Base-by-base conservation (phyloP, 169 alveolate species). In the Eimeria acervulina region DNA sequence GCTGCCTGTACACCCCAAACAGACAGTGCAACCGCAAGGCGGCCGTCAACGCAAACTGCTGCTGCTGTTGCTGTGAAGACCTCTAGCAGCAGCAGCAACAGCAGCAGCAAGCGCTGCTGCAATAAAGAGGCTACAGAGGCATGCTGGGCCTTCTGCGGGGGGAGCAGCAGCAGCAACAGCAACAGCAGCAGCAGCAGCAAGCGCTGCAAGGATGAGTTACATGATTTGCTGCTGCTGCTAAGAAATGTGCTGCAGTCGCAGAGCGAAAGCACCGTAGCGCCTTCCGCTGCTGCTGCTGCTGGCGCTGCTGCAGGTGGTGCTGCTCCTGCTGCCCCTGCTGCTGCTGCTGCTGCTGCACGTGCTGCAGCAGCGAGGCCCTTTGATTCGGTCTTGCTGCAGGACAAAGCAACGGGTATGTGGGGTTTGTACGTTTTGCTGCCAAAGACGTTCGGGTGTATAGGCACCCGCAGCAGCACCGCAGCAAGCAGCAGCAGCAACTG, bases 121-220 rank as follows among this genome's bases (percentile, higher is more conserved):
- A 47, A 12, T 5, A 47, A 72, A 28, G 47, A 15, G 28, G 76
- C 76, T 8, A 19, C 76, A 63, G 76, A 6, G 15, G 76, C 76
- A 63, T 8, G 28, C n/a, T 8, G 40, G 28, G 28, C 76, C 36
- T 5, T 5, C 83, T 17, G 40, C 83, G 28, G 83, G 44, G 28
- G 21, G 44, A 36, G 83, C 40, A 72, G 83, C 83, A 31, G 83
- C 83, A 72, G 47, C 40, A n/a, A 72, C 63, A 78, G 55, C 88
- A 78, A 61, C 88, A 78, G 61, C 88, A 78, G 88, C 55, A 47
- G 12, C 19, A 47, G 55, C 55, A 47, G 55, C 55, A 47, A 12
- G 19, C 5, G 55, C 55, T 31, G 2, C 33, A 55, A 13, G 88
- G 8, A 23, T 26, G 31, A 1, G 36, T 21, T 8, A 38, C 61